Base-by-base conservation (phyloP, 192 early-diverging fungal genomes). In the Backusella morwellensis region DNA sequence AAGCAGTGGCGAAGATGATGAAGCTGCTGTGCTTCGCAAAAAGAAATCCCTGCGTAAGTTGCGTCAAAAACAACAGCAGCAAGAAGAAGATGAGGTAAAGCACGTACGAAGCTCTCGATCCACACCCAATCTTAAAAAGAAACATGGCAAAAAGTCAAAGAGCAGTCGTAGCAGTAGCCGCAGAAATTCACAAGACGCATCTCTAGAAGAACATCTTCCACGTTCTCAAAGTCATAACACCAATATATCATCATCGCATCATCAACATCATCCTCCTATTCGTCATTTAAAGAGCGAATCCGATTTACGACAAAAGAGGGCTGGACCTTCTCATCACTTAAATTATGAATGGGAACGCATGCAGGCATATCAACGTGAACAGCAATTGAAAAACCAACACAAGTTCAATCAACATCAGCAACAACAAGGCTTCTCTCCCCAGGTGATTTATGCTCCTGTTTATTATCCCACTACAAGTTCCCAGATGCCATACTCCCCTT, bases 251-350 rank as follows among this genome's bases (percentile, higher is more conserved):
- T 44, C 21, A 29, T 11, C 42, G 6, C n/a, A 36, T 12, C 59
- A 38, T 41, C 32, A 32, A 3, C 23, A 63, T 66, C 56, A 15
- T 21, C 63, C 63, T 6, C 63, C 59, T 5, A 35, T 75, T 14
- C 38, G 63, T 15, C 74, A 75, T 35, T 68, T 66, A 21, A 75
- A 75, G 74, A 75, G 74, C 67, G 74, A 75, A 23, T 66, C 74
- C 3, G 74, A 75, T 34, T 42, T 75, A 42, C 59, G 63, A 15
- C 72, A 59, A 15, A 26, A 50, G 63, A 50, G 26, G 12, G 42
- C 21, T 29, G 29, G n/a, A 4, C 41, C 35, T 21, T 32, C 15
- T 17, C 15, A 66, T 17, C 66, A 66, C 9, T 56, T 41, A 38
- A 52, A 74, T 40, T 38, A 63, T 56, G 73, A 74, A 44, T 74